phyloP scores from a whole-genome alignment of 2,329 filamentous ascomycete genomes.

The Hypoxylon rubiginosum region DNA sequence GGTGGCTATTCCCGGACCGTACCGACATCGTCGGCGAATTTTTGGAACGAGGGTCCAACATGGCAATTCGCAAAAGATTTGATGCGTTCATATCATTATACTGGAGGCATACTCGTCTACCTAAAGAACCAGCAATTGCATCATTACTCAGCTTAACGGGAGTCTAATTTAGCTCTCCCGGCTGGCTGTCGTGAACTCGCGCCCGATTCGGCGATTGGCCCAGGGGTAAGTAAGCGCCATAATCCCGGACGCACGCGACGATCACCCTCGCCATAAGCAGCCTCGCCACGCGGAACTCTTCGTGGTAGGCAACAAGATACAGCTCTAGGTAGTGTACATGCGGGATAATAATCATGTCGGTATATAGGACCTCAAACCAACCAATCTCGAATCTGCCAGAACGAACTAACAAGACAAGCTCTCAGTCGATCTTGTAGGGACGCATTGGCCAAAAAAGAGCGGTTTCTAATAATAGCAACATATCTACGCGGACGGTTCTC shows the following conservation, averaged over 20 bases:
- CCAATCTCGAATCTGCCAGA: constrained; percentile 8
- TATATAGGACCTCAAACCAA: background rate
- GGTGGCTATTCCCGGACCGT: background rate
- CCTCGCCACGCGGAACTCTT: constrained; percentile 21
- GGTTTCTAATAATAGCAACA: background rate
- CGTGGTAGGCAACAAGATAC: background rate
- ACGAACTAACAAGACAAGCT: background rate
- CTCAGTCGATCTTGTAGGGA: background rate
- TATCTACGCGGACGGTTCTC: background rate
- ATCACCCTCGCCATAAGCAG: constrained; percentile 25
- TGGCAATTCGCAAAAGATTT: background rate
- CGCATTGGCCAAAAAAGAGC: background rate
- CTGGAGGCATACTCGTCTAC: background rate
- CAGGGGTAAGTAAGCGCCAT: constrained; percentile 20
- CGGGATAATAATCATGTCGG: constrained; percentile 14
- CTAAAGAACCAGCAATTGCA: constrained; percentile 9
- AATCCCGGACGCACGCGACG: constrained; percentile 19
- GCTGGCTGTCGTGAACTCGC: background rate
- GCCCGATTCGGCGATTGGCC: constrained; percentile 4
- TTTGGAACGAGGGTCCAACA: background rate
- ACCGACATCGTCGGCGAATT: constrained; percentile 4
- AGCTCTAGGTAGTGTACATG: background rate
- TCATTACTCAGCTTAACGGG: constrained; percentile 6
- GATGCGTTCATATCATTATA: constrained; percentile 7
- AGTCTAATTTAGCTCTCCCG: background rate